Conservation (phyloP, 176 grass and related monocot species). For the Oryza punctata region DNA sequence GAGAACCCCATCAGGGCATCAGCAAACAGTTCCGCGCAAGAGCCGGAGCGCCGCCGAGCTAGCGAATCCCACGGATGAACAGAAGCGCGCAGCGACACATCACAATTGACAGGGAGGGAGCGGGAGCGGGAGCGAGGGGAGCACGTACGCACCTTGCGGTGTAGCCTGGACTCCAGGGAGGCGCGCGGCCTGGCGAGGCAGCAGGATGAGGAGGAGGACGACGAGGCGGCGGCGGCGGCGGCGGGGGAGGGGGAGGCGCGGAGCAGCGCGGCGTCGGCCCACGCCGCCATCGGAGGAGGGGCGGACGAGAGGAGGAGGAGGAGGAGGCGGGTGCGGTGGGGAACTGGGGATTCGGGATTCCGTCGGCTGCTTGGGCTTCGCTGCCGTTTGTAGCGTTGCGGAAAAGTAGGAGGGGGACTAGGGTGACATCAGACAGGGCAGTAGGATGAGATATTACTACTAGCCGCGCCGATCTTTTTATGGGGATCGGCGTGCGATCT, state of each 20-base stretch:
- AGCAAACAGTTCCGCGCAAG: background rate
- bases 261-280: constrained; percentile 49
- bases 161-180: background rate
- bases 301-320: background rate
- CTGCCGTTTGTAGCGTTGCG: background rate
- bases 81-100: too few relatives aligned
- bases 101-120: background rate
- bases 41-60: background rate
- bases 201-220: background rate
- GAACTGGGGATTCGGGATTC: constrained; percentile 18
- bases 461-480: constrained; percentile 27
- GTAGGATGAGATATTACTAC: background rate
- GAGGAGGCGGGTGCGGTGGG: background rate
- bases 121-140: background rate
- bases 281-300: constrained; percentile 42
- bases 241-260: constrained; percentile 26
- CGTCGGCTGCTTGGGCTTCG: constrained; percentile 42
- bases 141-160: constrained; percentile 43
- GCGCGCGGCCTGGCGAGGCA: constrained; percentile 33
- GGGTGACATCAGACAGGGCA: background rate
- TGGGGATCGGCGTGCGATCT: background rate
- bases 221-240: background rate
- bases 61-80: constrained; percentile 1
- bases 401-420: background rate
- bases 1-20: background rate